Evolutionary conservation across 1,284 basidiomycete genomes (phyloP).

Genomic region (Phylloporus sp.): DNA sequence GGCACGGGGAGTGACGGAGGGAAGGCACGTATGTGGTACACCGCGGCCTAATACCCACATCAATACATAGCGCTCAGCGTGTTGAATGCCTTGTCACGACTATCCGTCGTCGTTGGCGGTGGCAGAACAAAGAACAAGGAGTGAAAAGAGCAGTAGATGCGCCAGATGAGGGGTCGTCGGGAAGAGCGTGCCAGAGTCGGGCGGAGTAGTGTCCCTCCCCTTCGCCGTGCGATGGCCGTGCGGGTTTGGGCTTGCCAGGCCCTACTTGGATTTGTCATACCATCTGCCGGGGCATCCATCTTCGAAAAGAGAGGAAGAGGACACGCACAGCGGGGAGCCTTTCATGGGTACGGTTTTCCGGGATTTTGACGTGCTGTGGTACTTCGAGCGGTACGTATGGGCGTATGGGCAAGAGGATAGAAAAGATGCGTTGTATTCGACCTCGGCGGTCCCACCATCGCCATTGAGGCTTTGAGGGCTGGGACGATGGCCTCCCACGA

Average conservation of each 20-base stretch:
- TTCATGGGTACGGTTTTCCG: slow-evolving; percentile 74
- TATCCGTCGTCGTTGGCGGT: slow-evolving; percentile 45
- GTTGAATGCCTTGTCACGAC: slow-evolving; percentile 74
- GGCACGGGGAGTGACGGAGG: too few species aligned
- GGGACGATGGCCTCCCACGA: too few species aligned
- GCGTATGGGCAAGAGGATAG: too few species aligned
- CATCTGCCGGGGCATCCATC: slow-evolving; percentile 63
- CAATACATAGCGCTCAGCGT: slow-evolving; percentile 81
- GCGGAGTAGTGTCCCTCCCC: slow-evolving; percentile 59
- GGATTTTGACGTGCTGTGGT: slow-evolving; percentile 65
- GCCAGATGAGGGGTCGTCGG: slow-evolving; percentile 60
- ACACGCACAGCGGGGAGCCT: slow-evolving; percentile 69
- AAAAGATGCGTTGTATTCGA: too few species aligned
- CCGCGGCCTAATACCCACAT: slow-evolving; percentile 82
- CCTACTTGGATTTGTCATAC: slow-evolving; percentile 75
- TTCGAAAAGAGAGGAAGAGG: too few species aligned
- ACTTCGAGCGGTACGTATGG: too few species aligned
- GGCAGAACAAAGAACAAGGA: slow-evolving; percentile 31
- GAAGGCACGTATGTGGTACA: slow-evolving; percentile 65
- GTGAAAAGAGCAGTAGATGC: slow-evolving; percentile 12
- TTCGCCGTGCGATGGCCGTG: not conserved
- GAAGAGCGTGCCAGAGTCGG: slow-evolving; percentile 71
- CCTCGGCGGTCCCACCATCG: too few species aligned
- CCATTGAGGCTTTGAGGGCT: too few species aligned
- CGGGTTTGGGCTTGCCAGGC: slow-evolving; percentile 10